Evolutionary conservation across 2,329 filamentous ascomycete genomes (phyloP).

Genomic region (Fusarium sp.): DNA sequence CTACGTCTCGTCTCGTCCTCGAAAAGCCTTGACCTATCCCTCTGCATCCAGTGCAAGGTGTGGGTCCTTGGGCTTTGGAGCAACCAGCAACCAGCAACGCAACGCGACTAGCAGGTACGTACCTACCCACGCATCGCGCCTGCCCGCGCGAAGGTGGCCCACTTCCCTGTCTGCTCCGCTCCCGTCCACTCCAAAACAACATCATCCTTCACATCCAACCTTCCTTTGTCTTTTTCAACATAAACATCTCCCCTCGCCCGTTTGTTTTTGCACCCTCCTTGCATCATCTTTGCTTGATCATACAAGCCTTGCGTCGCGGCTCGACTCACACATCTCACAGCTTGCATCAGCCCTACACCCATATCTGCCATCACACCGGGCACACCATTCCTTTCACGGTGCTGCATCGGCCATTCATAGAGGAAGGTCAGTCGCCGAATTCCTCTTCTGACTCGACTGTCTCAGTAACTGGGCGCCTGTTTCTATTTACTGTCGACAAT

Average conservation of each 20-base stretch:
- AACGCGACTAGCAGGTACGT: conserved; percentile 48
- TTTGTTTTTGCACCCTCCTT: conserved; percentile 40
- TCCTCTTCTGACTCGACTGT: conserved; percentile 47
- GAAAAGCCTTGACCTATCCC: conserved; percentile 29
- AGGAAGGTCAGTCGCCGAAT: conserved; percentile 52
- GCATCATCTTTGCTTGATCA: conserved; percentile 41
- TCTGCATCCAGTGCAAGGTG: conserved; percentile 18
- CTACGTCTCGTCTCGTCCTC: conserved; percentile 17
- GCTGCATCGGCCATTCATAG: conserved; percentile 49
- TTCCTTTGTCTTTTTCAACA: conserved; percentile 42
- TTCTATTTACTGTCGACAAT: conserved; percentile 8
- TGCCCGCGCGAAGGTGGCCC: background rate
- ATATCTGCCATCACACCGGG: conserved; percentile 39
- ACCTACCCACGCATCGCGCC: conserved; percentile 45
- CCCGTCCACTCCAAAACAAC: conserved; percentile 53
- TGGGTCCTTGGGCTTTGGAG: conserved; percentile 45
- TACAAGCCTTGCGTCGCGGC: conserved; percentile 27
- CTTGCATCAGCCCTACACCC: conserved; percentile 43
- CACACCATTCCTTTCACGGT: conserved; percentile 54
- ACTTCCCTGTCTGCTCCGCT: background rate
- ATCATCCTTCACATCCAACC: conserved; percentile 45
- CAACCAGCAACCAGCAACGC: conserved; percentile 46
- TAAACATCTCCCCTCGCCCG: conserved; percentile 50
- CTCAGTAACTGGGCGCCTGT: conserved; percentile 39
- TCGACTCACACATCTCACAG: conserved; percentile 45